Base-by-base conservation (phyloP, 257 asterid species). In the Penstemon newberryi region DNA sequence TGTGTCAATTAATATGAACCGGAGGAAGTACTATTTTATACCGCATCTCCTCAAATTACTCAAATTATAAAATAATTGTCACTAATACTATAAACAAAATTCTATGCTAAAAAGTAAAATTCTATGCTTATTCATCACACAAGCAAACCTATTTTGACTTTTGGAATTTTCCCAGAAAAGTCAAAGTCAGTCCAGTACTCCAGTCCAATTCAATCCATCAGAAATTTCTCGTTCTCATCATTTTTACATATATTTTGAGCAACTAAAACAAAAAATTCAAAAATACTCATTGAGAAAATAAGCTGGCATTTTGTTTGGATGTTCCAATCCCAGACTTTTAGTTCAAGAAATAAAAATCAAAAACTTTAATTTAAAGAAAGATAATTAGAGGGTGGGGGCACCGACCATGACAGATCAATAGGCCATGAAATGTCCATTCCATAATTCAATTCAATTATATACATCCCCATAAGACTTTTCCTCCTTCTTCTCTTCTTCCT, bases 321-420 rank as follows among this genome's bases (percentile, higher is more conserved):
- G 73, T 65, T 63, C 51, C 36, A 37, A 18, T 39, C 42, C 54
- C 4, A 49, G n/a, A 49, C 54, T 15, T 2, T 49, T 3, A 49
- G 11, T 49, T 4, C 54, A 12, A 47, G 4, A 5, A 49, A 49
- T 57, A 25, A 9, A n/a, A 25, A 56, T 19, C 38, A 33, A 19
- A 19, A 57, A 7, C 62, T 57, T 57, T 25, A 25, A 25, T 25
- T 25, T 25, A 25, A 25, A 25, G 33, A 25, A 25, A 25, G 33
- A 7, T 25, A 42, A n/a, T 15, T 9, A 49, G 52, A 15, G 56
- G 62, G 84, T 69, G 81, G 79, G 83, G 69, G 59, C 78, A 54
- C 82, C 74, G 50, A 70, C 75, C 71, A 15, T 68, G 69, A 69
- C 78, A 67, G 47, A 63, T 19, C 67, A 56, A 62, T 37, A 13